Evolutionary conservation across 2,329 filamentous ascomycete species (phyloP).

Genomic region (Neurospora sp.): DNA sequence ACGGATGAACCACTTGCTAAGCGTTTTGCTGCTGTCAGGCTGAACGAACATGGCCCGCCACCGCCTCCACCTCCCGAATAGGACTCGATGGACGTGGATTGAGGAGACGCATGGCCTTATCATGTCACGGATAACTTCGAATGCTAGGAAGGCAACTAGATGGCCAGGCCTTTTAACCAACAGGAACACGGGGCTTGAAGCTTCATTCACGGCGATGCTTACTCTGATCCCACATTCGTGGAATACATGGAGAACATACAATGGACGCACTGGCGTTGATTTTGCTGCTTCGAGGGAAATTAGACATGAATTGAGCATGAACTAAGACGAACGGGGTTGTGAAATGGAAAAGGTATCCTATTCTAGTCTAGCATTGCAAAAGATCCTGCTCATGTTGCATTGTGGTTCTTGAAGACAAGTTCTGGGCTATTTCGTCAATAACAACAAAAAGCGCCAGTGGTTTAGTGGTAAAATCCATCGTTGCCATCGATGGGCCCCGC

Average conservation of each 20-base stretch:
- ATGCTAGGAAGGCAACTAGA: neutral
- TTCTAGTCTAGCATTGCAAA: neutral
- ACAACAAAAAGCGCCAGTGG: constrained; percentile 21
- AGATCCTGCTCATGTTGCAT: neutral
- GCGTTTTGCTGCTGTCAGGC: constrained; percentile 56
- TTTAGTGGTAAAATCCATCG: constrained; percentile 41
- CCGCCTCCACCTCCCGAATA: neutral
- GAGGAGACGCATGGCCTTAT: neutral
- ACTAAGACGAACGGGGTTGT: neutral
- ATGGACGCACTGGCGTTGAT: neutral
- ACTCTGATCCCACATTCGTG: neutral
- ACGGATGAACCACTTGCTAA: constrained; percentile 51
- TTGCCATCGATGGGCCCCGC: constrained; percentile 35
- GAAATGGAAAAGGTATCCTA: neutral
- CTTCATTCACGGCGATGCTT: neutral
- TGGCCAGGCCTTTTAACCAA: neutral
- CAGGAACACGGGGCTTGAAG: neutral
- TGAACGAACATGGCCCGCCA: constrained; percentile 32
- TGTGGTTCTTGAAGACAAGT: neutral
- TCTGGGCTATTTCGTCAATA: accelerated
- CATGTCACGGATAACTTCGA: neutral
- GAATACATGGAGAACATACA: neutral
- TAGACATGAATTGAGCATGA: neutral
- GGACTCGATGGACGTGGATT: neutral
- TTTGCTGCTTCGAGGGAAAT: neutral